A percentile compares a stretch with the other conserved stretches of the same genome.
Evolutionary conservation across 371 early-diverging fungal species (phyloP).

Genomic region (Lichtheimia ramosa): DNA sequence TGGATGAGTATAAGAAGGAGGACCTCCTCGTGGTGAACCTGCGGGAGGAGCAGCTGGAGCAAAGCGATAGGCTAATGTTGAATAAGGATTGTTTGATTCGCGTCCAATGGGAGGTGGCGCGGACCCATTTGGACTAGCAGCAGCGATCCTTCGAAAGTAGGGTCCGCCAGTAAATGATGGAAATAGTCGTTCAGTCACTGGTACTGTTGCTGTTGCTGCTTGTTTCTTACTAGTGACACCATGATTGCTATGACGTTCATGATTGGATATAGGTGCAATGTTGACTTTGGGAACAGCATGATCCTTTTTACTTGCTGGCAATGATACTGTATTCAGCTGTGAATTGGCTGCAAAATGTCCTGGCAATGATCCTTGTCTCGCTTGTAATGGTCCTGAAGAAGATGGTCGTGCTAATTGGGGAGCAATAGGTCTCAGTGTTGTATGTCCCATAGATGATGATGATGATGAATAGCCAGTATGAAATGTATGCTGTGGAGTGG

Average conservation of each 20-base stretch:
- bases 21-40: slow-evolving; percentile 12
- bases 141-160: background rate
- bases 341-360: slow-evolving; percentile 22
- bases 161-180: background rate
- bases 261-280: slow-evolving; percentile 16
- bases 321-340: slow-evolving; percentile 19
- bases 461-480: background rate
- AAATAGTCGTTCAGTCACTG: background rate
- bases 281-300: slow-evolving; percentile 18
- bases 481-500: background rate
- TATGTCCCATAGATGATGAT: background rate
- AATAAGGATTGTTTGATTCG: slow-evolving; percentile 3
- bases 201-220: background rate
- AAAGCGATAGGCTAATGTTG: slow-evolving; percentile 1
- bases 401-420: background rate
- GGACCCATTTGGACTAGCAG: background rate
- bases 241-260: background rate
- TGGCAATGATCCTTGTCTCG: slow-evolving; percentile 16
- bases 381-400: slow-evolving; percentile 2
- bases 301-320: slow-evolving; percentile 5
- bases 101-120: background rate
- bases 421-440: slow-evolving; percentile 5
- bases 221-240: background rate
- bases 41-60: slow-evolving; percentile 5
- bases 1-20: slow-evolving; percentile 26